These are phyloP conservation scores for Rauvolfia tetraphylla DNA, from an alignment of 257 asterid species.

Conservation along the genomic window DNA sequence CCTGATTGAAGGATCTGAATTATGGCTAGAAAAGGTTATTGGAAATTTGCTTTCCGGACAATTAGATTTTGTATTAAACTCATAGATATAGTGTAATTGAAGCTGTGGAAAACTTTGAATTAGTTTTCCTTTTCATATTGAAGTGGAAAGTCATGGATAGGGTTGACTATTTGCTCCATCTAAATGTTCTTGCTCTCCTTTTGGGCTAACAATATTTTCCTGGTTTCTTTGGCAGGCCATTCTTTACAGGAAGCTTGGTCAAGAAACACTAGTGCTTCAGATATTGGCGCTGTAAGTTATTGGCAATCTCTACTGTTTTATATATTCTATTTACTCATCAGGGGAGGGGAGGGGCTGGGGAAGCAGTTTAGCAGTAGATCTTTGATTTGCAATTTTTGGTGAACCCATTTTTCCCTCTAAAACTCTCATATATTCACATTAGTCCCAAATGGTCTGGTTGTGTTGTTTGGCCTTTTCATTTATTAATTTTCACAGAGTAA, in stretches of 20 bases:
- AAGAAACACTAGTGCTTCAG: constrained; percentile 77
- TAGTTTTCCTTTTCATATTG: not conserved
- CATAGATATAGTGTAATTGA: not conserved
- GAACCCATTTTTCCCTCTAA: not conserved
- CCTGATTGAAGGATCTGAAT: constrained; percentile 82
- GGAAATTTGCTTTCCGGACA: not conserved
- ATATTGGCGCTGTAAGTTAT: constrained; percentile 83
- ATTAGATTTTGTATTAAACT: constrained; percentile 2
- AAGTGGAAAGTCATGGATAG: not conserved
- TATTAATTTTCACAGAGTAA: not conserved
- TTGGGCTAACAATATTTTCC: not conserved
- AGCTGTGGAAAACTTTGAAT: not conserved
- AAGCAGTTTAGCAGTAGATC: not conserved
- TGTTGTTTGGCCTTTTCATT: not conserved
- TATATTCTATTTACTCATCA: not conserved
- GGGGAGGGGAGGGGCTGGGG: too few species aligned
- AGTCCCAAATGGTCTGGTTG: not conserved
- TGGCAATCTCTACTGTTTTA: not conserved
- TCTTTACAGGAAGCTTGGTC: constrained; percentile 94
- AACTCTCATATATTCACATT: not conserved
- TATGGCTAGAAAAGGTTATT: constrained; percentile 92
- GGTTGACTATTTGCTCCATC: not conserved
- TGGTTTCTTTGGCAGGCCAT: constrained; percentile 70
- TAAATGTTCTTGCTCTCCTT: not conserved
- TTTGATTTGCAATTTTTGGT: not conserved